A percentile compares a stretch with the other conserved stretches of the same genome.
Evolutionary conservation across 495 filamentous ascomycete genomes (phyloP).

Genomic region (Elasticomyces elasticus): DNA sequence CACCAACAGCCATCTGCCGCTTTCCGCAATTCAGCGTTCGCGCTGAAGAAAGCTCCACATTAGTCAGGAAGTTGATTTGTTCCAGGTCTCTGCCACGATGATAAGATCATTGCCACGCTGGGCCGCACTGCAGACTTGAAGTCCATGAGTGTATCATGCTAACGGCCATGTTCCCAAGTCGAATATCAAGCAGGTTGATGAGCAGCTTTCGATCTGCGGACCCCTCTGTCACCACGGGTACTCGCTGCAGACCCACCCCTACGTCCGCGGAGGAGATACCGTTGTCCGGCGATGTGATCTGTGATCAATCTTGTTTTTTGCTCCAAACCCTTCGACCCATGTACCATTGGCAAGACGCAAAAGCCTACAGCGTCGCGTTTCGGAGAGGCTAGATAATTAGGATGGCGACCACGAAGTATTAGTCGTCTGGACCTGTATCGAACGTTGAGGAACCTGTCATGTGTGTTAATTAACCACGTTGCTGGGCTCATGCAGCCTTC

Average conservation of each 20-base stretch:
- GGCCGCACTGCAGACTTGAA: neutral
- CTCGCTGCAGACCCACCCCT: neutral
- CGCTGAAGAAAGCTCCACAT: neutral
- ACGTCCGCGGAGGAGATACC: neutral
- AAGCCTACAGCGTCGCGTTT: no score
- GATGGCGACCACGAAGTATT: neutral
- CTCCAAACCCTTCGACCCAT: neutral
- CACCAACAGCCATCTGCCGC: slow-evolving; percentile 1
- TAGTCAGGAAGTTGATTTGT: neutral
- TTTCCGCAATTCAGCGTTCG: neutral
- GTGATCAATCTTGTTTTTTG: no score
- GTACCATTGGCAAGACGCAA: no score
- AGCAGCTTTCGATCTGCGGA: neutral
- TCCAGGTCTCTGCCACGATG: neutral
- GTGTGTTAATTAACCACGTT: neutral
- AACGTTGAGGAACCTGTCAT: neutral
- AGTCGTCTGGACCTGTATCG: neutral
- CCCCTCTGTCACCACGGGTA: neutral
- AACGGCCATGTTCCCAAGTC: neutral
- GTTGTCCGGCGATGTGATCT: no score
- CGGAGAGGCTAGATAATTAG: no score
- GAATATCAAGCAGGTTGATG: neutral
- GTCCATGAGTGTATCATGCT: neutral
- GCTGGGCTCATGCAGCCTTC: neutral
- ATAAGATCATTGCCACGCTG: neutral